phyloP scores from a whole-genome alignment of 345 rosid genomes.

The Populus deltoides region DNA sequence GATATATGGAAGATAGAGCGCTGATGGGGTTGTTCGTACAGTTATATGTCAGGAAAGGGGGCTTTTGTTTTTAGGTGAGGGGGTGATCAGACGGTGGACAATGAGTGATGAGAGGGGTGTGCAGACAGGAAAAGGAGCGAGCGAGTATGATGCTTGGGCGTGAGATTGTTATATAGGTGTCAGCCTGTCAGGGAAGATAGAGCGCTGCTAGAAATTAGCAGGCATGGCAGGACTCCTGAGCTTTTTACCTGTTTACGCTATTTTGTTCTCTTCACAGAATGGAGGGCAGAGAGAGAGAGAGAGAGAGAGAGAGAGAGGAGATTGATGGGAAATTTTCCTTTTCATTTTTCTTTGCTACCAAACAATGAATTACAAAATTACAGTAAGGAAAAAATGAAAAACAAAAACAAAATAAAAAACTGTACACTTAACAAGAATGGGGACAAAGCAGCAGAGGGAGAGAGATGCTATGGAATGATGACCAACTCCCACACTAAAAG shows the following conservation, averaged over 20 bases:
- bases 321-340: neutral
- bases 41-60: too few relatives aligned
- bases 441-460: neutral
- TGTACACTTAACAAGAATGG: neutral
- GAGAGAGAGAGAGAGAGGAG: too few relatives aligned
- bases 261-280: neutral
- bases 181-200: neutral
- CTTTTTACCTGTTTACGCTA: neutral
- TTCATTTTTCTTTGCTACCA: conserved; percentile 23
- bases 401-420: neutral
- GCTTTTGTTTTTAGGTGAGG: too few relatives aligned
- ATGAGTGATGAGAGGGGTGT: too few relatives aligned
- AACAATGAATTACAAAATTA: conserved; percentile 43
- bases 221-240: neutral
- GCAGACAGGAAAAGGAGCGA: too few relatives aligned
- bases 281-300: neutral
- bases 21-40: too few relatives aligned
- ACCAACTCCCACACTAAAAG: conserved; percentile 32
- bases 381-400: neutral
- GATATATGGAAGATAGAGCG: neutral
- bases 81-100: too few relatives aligned
- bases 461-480: conserved; percentile 40
- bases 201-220: neutral
- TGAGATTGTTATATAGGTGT: too few relatives aligned
- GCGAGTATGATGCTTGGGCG: too few relatives aligned